A percentile compares a stretch with the other conserved stretches of the same genome.
Conservation (phyloP, 2,329 filamentous ascomycete species). For the Magnaporthiopsis poae region DNA sequence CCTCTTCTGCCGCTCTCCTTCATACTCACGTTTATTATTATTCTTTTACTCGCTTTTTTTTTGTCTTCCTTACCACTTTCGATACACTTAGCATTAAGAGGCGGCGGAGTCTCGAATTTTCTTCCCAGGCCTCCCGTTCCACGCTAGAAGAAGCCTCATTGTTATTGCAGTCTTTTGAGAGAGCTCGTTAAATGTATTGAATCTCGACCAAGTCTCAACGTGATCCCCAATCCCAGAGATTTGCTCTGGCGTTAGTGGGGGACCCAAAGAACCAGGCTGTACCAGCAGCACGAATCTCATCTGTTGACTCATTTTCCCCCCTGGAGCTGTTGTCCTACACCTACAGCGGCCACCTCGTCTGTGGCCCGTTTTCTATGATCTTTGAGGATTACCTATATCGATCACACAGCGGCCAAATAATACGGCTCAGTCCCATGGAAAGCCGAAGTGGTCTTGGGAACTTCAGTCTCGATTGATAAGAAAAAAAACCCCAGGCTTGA, state of each 20-base stretch:
- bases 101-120: constrained; percentile 2
- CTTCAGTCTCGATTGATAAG: background rate
- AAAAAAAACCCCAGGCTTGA: background rate
- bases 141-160: background rate
- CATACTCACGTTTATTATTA: background rate
- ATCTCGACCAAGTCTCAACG: background rate
- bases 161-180: background rate
- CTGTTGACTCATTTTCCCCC: background rate
- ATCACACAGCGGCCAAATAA: background rate
- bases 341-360: background rate
- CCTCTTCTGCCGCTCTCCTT: background rate
- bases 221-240: background rate
- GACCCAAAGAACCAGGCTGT: background rate
- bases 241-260: no score
- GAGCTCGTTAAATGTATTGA: background rate
- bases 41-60: background rate
- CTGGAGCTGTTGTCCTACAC: background rate
- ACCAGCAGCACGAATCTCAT: background rate
- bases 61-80: background rate
- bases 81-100: constrained; percentile 6
- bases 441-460: no score
- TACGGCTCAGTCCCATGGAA: background rate
- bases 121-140: background rate
- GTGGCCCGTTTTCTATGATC: background rate
- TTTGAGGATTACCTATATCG: background rate